phyloP scores from a whole-genome alignment of 78 protist genomes.

The Mantamonas sphyraenae region DNA sequence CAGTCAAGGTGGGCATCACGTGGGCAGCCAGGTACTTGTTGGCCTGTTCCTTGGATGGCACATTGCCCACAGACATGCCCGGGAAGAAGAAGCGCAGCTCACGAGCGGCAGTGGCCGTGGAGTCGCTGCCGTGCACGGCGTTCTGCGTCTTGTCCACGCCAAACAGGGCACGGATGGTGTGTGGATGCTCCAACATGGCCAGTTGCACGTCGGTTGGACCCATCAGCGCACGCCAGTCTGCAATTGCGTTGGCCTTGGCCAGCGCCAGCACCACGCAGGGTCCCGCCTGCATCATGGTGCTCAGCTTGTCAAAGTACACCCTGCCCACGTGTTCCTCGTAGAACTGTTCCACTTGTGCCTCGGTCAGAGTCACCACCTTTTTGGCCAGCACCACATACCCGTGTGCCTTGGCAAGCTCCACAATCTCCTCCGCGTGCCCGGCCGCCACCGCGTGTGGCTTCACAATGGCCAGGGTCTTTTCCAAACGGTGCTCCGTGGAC shows the following conservation, averaged over 20 bases:
- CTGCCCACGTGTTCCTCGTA: constrained; percentile 43
- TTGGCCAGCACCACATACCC: constrained; percentile 32
- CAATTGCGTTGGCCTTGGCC: constrained; percentile 26
- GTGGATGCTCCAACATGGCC: neutral
- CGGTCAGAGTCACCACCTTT: constrained; percentile 1
- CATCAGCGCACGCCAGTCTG: constrained; percentile 25
- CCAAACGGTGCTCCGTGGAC: too few species aligned
- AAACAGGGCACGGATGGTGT: constrained; percentile 23
- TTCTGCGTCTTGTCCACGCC: constrained; percentile 25
- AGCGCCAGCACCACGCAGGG: constrained; percentile 16
- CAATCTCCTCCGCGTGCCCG: constrained; percentile 16
- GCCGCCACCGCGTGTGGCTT: constrained; percentile 39
- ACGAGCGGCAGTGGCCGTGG: constrained; percentile 8
- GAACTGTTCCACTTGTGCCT: constrained; percentile 26
- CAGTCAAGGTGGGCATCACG: neutral
- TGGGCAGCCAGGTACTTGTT: neutral
- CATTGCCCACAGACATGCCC: neutral
- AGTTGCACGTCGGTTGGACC: constrained; percentile 28
- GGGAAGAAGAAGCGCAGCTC: constrained; percentile 27
- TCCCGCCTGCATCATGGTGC: too few species aligned
- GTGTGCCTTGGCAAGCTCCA: neutral
- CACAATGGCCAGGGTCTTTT: constrained; percentile 31
- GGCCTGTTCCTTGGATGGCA: neutral
- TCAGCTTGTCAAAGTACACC: constrained; percentile 23
- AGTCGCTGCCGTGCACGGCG: constrained; percentile 39